phyloP scores from a whole-genome alignment of 2,329 filamentous ascomycete species.

The Pestalotiopsis sp. region DNA sequence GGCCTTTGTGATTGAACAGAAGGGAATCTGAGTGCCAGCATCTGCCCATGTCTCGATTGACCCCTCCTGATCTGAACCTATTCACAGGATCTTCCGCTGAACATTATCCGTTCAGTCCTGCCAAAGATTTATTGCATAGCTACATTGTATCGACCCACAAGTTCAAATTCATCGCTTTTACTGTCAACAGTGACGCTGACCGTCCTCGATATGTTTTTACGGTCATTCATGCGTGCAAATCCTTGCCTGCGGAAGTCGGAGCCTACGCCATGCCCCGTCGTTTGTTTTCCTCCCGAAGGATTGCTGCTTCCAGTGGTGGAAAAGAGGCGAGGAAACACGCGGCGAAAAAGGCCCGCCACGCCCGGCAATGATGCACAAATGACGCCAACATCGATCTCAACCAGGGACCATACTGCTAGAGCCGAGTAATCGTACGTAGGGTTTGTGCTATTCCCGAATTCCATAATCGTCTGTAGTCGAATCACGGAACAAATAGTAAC shows the following conservation, averaged over 20 bases:
- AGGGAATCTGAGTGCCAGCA: no score
- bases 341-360: not conserved
- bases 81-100: no score
- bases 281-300: not conserved
- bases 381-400: slow-evolving; percentile 16
- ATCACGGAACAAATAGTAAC: slow-evolving; percentile 16
- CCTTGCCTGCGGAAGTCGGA: not conserved
- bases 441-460: slow-evolving; percentile 12
- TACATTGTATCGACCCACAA: not conserved
- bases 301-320: not conserved
- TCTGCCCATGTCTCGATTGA: no score
- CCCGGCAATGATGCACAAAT: slow-evolving; percentile 4
- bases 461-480: slow-evolving; percentile 14
- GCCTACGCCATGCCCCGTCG: not conserved
- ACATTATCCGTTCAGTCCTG: not conserved
- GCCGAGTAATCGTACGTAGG: slow-evolving; percentile 13
- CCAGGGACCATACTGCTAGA: slow-evolving; percentile 15
- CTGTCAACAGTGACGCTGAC: not conserved
- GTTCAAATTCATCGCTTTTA: slow-evolving; percentile 6
- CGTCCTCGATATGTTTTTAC: not conserved
- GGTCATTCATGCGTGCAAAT: slow-evolving; percentile 1
- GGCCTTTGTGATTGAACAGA: no score
- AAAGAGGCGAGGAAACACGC: not conserved
- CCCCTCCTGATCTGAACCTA: no score
- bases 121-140: not conserved